These are phyloP conservation scores for Stachybotrys chartarum DNA, from an alignment of 2,329 filamentous ascomycete genomes.

Conservation along the genomic window DNA sequence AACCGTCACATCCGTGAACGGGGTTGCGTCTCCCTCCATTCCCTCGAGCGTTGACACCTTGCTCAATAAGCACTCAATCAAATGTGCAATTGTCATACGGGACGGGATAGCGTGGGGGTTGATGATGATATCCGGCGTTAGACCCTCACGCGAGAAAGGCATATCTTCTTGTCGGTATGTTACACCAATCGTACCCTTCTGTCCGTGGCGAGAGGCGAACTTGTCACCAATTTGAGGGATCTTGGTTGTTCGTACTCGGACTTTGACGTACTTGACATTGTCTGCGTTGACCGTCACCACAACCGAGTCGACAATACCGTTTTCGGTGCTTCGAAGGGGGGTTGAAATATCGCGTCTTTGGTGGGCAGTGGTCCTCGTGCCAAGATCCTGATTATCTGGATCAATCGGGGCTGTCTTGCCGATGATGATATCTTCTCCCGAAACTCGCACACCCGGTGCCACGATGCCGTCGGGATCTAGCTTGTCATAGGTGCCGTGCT, in stretches of 20 bases:
- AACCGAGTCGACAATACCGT: constrained; percentile 91
- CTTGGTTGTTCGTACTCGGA: constrained; percentile 95
- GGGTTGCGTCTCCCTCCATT: constrained; percentile 93
- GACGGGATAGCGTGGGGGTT: constrained; percentile 99
- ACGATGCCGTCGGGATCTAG: constrained; percentile 95
- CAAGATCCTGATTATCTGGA: constrained; percentile 86
- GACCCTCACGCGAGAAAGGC: constrained; percentile 90
- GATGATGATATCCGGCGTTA: constrained; percentile 94
- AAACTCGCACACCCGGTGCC: constrained; percentile 86
- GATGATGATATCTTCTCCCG: constrained; percentile 97
- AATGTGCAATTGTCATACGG: constrained; percentile 99
- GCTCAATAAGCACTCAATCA: constrained; percentile 96
- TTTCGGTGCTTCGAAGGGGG: constrained; percentile 89
- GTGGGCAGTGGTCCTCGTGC: constrained; percentile 83
- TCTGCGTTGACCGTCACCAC: constrained; percentile 92
- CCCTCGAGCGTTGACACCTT: constrained; percentile 93
- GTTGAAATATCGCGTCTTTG: constrained; percentile 95
- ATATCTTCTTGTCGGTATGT: constrained; percentile 98
- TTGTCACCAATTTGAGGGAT: constrained; percentile 98
- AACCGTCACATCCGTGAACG: constrained; percentile 96
- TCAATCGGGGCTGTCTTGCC: constrained; percentile 96
- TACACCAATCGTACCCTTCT: constrained; percentile 98
- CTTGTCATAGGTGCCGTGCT: constrained; percentile 95
- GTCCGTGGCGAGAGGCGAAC: constrained; percentile 97
- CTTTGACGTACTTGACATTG: constrained; percentile 92